Evolutionary conservation across 257 asterid species (phyloP), one percentile per base, ranked within the genome.

Genomic region (Capsicum baccatum): DNA sequence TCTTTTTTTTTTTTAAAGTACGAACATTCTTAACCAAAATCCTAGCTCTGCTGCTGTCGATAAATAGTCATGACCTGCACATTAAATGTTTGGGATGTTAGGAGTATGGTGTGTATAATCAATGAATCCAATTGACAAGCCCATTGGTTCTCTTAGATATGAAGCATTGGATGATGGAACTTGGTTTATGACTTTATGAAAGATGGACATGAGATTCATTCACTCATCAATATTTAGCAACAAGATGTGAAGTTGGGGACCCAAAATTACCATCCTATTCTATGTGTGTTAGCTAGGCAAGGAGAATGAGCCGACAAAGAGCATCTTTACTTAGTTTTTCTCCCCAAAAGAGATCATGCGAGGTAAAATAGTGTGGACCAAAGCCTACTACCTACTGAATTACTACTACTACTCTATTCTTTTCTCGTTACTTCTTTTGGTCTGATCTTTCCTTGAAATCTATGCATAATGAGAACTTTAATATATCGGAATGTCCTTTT

Each of bases 271-370:
- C 15, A 9, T 63, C 11, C 6, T 62, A 16, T 56, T 57, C 42
- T 69, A 0, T 9, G 12, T 12, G 39, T 6, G 58, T 71, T 10
- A n/a, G 39, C 10, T 17, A 44, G 35, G 60, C 57, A 71, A 63
- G 59, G 83, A 79, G 86, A 15, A 66, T 62, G 88, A 79, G 83
- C 86, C 85, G 88, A 87, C 88, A 83, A 69, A 87, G 85, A 79
- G 89, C 81, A 87, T 87, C 89, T 85, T 79, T 54, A 54, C 35
- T n/a, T 68, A 85, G 84, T 83, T 58, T 85, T 85, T 57, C 55
- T 2, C 73, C 69, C 83, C 67, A 57, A 54, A 66, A 84, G 80
- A 76, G 83, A 69, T 79, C 79, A 37, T 84, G 62, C 67, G 68
- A 80, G 62, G 33, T 35, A 57, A 83, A 68, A 19, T 11, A 50